A percentile compares a stretch with the other conserved stretches of the same genome.
These are phyloP conservation scores for Brasilioporus rufonigricans DNA, from an alignment of 768 basidiomycete species.

Conservation along the genomic window DNA sequence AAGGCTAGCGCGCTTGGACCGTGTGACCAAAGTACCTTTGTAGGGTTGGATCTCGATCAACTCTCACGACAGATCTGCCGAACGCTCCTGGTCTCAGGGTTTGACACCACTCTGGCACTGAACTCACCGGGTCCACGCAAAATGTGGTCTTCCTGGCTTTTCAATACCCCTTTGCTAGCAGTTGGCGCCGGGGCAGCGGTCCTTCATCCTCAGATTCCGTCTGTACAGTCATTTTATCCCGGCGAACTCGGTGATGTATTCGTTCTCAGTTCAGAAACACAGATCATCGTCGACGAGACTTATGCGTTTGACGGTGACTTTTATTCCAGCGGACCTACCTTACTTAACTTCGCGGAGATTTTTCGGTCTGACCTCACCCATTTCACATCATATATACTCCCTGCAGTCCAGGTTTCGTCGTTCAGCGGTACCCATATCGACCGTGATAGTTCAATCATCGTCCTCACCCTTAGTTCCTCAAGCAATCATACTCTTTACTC, in stretches of 20 bases:
- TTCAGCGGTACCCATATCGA: slow-evolving; percentile 2
- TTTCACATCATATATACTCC: slow-evolving; percentile 28
- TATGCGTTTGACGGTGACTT: slow-evolving; percentile 14
- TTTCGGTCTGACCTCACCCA: slow-evolving; percentile 36
- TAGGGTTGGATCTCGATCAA: no score
- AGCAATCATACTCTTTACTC: slow-evolving; percentile 35
- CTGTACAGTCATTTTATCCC: slow-evolving; percentile 33
- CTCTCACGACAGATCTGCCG: no score
- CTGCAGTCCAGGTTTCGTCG: slow-evolving; percentile 21
- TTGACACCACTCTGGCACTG: background rate
- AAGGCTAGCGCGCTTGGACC: background rate
- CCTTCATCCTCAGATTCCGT: slow-evolving; percentile 36
- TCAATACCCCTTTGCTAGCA: background rate
- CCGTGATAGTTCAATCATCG: slow-evolving; percentile 19
- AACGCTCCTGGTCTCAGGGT: no score
- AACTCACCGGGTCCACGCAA: background rate
- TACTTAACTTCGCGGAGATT: slow-evolving; percentile 35
- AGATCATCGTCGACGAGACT: slow-evolving; percentile 36
- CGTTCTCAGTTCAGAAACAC: slow-evolving; percentile 27
- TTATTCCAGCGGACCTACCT: slow-evolving; percentile 27
- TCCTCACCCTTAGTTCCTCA: slow-evolving; percentile 30
- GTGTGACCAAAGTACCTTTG: background rate
- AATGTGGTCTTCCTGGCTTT: background rate
- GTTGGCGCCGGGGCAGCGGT: background rate
- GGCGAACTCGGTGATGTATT: slow-evolving; percentile 25